These are phyloP conservation scores for Arthromyces matolae DNA, from an alignment of 768 basidiomycete genomes.

Conservation along the genomic window DNA sequence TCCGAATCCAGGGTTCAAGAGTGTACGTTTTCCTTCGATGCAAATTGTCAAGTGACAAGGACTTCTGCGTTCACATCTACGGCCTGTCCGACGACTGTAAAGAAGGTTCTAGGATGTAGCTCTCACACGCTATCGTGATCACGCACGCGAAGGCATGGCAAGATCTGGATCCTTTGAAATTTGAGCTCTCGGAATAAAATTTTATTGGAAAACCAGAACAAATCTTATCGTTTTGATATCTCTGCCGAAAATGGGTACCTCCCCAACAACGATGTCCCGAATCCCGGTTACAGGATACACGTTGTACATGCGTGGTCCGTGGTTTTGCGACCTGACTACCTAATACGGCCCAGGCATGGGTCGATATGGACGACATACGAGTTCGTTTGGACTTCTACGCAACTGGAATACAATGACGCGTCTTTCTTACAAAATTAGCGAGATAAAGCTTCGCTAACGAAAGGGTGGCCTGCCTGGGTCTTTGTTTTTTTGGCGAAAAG, in stretches of 20 bases:
- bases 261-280: conserved; percentile 61
- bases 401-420: conserved; percentile 16
- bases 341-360: conserved; percentile 30
- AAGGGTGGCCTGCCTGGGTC: conserved; percentile 18
- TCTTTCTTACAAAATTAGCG: conserved; percentile 9
- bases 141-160: conserved; percentile 6
- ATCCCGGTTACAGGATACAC: conserved; percentile 64
- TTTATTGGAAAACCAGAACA: conserved; percentile 16
- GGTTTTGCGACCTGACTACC: conserved; percentile 52
- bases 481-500: conserved; percentile 19
- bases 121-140: conserved; percentile 9
- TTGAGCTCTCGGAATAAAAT: not conserved
- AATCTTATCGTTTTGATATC: conserved; percentile 54
- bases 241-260: conserved; percentile 53
- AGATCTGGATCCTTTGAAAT: conserved; percentile 7
- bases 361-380: conserved; percentile 25
- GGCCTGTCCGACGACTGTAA: conserved; percentile 6
- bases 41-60: conserved; percentile 6
- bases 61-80: conserved; percentile 1
- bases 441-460: conserved; percentile 12
- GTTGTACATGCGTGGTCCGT: conserved; percentile 51
- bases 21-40: conserved; percentile 7
- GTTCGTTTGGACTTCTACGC: conserved; percentile 22
- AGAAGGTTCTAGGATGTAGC: conserved; percentile 1
- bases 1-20: conserved; percentile 12